Conservation (phyloP, 331 rosid species). For the Arachis monticola region DNA sequence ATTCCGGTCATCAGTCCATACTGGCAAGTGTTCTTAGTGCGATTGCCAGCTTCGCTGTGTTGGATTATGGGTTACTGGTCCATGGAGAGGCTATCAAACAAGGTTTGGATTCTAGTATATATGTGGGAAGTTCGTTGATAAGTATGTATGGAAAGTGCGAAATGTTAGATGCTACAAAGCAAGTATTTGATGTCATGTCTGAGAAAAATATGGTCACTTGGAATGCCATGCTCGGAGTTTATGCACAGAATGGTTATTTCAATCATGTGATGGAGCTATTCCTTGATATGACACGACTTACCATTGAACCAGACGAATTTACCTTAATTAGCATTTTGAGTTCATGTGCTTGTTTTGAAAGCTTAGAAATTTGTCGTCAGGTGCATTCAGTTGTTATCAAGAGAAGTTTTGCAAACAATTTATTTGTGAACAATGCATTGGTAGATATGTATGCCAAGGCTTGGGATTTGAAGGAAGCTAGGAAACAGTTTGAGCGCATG, state of each 20-base stretch:
- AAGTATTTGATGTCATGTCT: constrained; percentile 55
- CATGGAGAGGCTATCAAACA: constrained; percentile 76
- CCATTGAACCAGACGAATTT: constrained; percentile 72
- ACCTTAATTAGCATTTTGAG: constrained; percentile 82
- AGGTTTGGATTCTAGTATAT: constrained; percentile 73
- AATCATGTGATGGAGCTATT: constrained; percentile 61
- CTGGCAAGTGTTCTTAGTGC: constrained; percentile 87
- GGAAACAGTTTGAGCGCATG: constrained; percentile 84
- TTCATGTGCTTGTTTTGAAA: constrained; percentile 66
- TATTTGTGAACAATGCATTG: constrained; percentile 78
- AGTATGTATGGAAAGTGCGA: constrained; percentile 86
- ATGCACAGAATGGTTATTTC: constrained; percentile 63
- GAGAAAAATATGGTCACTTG: constrained; percentile 71
- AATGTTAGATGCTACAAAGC: constrained; percentile 56
- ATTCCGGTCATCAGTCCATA: too few relatives aligned
- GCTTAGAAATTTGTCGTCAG: constrained; percentile 59
- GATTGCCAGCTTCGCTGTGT: constrained; percentile 51
- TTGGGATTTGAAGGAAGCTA: constrained; percentile 68
- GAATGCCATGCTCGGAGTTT: constrained; percentile 84
- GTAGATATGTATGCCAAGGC: constrained; percentile 92
- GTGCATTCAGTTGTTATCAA: constrained; percentile 73
- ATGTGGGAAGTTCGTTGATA: constrained; percentile 86
- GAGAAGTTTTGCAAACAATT: constrained; percentile 59
- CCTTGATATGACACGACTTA: constrained; percentile 55
- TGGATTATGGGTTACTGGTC: constrained; percentile 64